Percentiles rank a stretch among this genome's conserved stretches.
Conservation (phyloP, 106 monocot species). For the Iris macrosiphon region DNA sequence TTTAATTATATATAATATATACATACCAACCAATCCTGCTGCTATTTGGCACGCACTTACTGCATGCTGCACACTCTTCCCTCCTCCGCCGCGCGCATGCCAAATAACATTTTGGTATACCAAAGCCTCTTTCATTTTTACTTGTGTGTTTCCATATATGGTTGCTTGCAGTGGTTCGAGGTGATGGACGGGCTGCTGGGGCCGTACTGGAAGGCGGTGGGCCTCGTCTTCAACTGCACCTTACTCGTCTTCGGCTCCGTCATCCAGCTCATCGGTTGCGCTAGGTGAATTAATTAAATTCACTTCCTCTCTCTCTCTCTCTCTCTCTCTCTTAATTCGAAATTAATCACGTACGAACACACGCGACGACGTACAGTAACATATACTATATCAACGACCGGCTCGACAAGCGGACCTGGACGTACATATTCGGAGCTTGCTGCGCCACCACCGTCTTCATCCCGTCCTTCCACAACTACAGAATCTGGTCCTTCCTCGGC, state of each 20-base stretch:
- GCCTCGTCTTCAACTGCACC: conserved; percentile 66
- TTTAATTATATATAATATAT: not conserved
- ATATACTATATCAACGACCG: conserved; percentile 21
- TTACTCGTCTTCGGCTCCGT: conserved; percentile 72
- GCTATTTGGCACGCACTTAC: too few relatives aligned
- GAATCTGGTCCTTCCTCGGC: conserved; percentile 11
- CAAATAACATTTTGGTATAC: too few relatives aligned
- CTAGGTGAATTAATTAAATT: conserved; percentile 1
- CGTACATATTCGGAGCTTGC: conserved; percentile 22
- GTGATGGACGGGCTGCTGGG: conserved; percentile 61
- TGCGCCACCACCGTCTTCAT: conserved; percentile 19
- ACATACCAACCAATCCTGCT: too few relatives aligned
- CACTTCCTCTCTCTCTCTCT: not conserved
- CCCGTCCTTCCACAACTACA: conserved; percentile 22
- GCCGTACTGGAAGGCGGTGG: conserved; percentile 54
- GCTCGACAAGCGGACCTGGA: conserved; percentile 20
- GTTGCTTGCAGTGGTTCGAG: conserved; percentile 53
- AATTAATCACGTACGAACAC: too few relatives aligned
- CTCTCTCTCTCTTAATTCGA: not conserved
- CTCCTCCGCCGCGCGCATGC: too few relatives aligned
- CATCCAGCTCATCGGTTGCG: conserved; percentile 34
- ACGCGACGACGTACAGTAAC: conserved; percentile 13
- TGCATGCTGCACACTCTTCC: too few relatives aligned
- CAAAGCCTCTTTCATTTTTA: too few relatives aligned
- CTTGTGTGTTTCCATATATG: too few relatives aligned